Evolutionary conservation across 805 yeast genomes (phyloP).

Genomic region (Hemisphaericaspora nanyangensis): DNA sequence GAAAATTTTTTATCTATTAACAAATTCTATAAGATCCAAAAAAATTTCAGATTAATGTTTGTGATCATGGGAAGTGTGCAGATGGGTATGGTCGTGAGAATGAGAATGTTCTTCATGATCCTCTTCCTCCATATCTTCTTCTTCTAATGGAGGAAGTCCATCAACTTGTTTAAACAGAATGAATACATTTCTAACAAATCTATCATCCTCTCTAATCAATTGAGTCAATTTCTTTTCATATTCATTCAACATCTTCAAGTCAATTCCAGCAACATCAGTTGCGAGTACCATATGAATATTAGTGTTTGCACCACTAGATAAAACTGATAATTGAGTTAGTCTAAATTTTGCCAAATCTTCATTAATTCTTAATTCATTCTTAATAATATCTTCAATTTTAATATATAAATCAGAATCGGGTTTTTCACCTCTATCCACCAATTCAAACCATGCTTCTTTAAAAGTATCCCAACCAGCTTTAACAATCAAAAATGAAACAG

Average conservation of each 20-base stretch:
- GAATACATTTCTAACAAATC: conserved; percentile 40
- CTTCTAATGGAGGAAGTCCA: neutral
- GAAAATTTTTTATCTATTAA: neutral
- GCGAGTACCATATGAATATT: conserved; percentile 30
- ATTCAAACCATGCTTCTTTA: conserved; percentile 64
- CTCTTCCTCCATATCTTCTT: conserved; percentile 11
- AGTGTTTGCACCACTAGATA: conserved; percentile 59
- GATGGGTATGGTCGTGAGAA: conserved; percentile 14
- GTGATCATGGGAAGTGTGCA: conserved; percentile 14
- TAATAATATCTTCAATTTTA: conserved; percentile 37
- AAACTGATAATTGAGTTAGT: conserved; percentile 41
- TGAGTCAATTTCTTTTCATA: conserved; percentile 31
- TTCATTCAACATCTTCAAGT: conserved; percentile 24
- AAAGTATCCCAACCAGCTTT: conserved; percentile 82
- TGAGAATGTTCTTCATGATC: conserved; percentile 15
- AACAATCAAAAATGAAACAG: conserved; percentile 78
- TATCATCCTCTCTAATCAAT: conserved; percentile 34
- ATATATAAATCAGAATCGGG: conserved; percentile 47
- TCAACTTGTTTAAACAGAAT: conserved; percentile 25
- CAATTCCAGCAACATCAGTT: conserved; percentile 24
- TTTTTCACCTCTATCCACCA: conserved; percentile 69
- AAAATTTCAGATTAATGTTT: neutral
- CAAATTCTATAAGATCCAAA: neutral
- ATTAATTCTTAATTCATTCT: conserved; percentile 21
- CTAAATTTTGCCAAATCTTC: conserved; percentile 24